Evolutionary conservation across 345 rosid species (phyloP), one percentile per base, ranked within the genome.

Genomic region (Mercurialis annua): DNA sequence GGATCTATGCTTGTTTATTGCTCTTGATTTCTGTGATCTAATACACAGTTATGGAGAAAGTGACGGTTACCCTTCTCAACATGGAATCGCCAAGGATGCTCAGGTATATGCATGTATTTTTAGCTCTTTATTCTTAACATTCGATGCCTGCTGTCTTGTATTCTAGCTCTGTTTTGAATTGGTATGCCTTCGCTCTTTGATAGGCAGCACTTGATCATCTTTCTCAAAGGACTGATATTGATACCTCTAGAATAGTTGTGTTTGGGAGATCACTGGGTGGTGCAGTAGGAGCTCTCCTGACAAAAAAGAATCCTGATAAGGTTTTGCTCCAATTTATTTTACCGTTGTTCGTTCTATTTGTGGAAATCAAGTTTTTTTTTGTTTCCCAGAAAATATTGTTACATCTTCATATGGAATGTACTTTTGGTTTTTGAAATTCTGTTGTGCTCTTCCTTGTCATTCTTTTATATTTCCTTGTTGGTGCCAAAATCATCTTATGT

Each of bases 211-310:
- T 94, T 86, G 98, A 94, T 79, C 97, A 94, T 78, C 98, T 94
- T 56, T 77, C 57, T 71, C 86, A 85, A 77, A 83, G 98, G 83
- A 83, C 84, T 70, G 99, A 94, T 76, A 86, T 92, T 80, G 99
- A 92, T 78, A 82, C 93, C 38, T 85, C 95, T 67, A 81, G 98
- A 71, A 88, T 94, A 76, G 72, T 92, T 42, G 97, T 94, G 1
- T 94, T 94, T 73, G 99, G 99, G 76, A 88, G 99, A 76, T 94
- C 99, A 60, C 96, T 94, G 38, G 99, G 99, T 31, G 99, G 99
- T 77, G 99, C 99, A 38, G 99, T 94, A 54, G 99, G 99, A 71
- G 68, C 99, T 70, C 81, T 85, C 68, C 89, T 94, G 62, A 76
- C 93, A 51, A 89, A 83, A 84, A 94, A 86, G 81, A 94, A 92